Evolutionary conservation across 345 rosid species (phyloP).

Genomic region (Litchi chinensis): DNA sequence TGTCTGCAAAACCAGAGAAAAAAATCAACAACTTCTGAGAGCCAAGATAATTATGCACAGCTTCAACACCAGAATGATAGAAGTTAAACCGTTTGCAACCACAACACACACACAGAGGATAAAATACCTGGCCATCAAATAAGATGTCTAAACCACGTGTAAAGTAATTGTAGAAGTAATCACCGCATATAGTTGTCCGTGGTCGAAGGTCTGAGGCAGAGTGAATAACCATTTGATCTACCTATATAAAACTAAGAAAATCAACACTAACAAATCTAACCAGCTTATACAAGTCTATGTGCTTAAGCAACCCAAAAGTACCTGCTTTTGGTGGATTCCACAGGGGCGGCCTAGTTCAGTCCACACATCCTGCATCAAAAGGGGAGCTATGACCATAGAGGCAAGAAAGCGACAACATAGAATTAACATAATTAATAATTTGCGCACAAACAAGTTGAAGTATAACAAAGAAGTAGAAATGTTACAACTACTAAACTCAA

Average conservation of each 20-base stretch:
- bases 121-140: conserved; percentile 90
- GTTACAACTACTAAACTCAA: not conserved
- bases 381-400: conserved; percentile 12
- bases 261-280: conserved; percentile 15
- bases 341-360: conserved; percentile 97
- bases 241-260: conserved; percentile 50
- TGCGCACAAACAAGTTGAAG: not conserved
- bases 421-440: not conserved
- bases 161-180: conserved; percentile 93
- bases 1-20: conserved; percentile 53
- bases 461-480: not conserved
- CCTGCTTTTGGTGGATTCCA: conserved; percentile 99
- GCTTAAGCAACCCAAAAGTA: conserved; percentile 19
- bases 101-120: not conserved
- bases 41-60: conserved; percentile 5
- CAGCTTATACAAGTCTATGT: conserved; percentile 2
- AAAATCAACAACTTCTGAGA: conserved; percentile 14
- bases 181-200: conserved; percentile 82
- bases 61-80: not conserved
- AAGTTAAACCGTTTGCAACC: not conserved
- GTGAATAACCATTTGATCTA: conserved; percentile 98
- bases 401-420: not conserved
- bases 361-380: conserved; percentile 83
- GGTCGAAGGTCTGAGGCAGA: conserved; percentile 90
- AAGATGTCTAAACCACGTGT: conserved; percentile 95